Conservation (phyloP, 495 filamentous ascomycete species). For the Pyronema omphalodes region DNA sequence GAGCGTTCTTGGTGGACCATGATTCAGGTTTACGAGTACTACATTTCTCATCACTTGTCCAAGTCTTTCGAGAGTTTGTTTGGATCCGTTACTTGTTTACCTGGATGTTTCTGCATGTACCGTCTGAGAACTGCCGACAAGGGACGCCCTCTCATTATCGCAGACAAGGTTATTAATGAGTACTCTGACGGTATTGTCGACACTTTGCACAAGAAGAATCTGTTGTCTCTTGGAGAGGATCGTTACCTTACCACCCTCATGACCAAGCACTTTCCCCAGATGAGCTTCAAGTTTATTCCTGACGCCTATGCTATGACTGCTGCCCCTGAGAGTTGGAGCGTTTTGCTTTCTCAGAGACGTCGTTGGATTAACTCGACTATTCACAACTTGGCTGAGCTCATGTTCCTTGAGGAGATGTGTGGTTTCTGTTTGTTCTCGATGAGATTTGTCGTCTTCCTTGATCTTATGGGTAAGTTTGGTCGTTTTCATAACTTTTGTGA, state of each 20-base stretch:
- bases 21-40: constrained; percentile 99
- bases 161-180: constrained; percentile 66
- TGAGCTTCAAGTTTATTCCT: constrained; percentile 91
- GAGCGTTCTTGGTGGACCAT: constrained; percentile 94
- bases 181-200: constrained; percentile 79
- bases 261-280: constrained; percentile 87
- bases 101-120: constrained; percentile 99
- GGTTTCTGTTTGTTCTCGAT: constrained; percentile 99
- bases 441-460: constrained; percentile 92
- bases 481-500: neutral
- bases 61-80: constrained; percentile 95
- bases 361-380: constrained; percentile 98
- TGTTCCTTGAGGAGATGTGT: constrained; percentile 75
- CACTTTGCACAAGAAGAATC: constrained; percentile 96
- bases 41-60: constrained; percentile 81
- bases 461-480: constrained; percentile 49
- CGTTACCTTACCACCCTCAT: constrained; percentile 92
- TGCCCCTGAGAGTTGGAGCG: constrained; percentile 81
- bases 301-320: constrained; percentile 85
- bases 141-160: constrained; percentile 80
- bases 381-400: constrained; percentile 82
- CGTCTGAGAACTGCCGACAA: constrained; percentile 82
- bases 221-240: constrained; percentile 89
- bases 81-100: constrained; percentile 90
- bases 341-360: constrained; percentile 83